Evolutionary conservation across 805 yeast genomes (phyloP).

Genomic region (Ogataea parapolymorpha): DNA sequence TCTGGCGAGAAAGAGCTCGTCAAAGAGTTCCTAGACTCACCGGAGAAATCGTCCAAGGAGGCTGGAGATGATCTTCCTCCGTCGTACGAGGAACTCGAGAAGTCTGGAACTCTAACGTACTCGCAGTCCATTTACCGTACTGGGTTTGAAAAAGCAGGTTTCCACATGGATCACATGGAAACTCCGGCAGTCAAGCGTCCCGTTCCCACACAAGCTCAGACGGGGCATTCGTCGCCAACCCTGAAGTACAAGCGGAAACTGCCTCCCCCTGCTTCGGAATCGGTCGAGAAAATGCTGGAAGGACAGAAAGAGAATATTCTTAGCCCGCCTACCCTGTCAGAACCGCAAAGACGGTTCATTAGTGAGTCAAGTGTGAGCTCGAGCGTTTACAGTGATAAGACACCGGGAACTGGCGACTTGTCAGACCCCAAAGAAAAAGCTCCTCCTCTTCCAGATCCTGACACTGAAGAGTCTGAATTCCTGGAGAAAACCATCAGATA

Average conservation of each 20-base stretch:
- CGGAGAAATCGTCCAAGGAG: conserved; percentile 6
- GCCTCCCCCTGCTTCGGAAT: conserved; percentile 24
- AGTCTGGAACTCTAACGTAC: conserved; percentile 32
- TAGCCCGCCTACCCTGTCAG: background rate
- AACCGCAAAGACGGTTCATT: conserved; percentile 5
- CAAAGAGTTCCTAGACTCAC: conserved; percentile 12
- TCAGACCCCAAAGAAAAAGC: background rate
- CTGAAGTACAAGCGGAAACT: conserved; percentile 24
- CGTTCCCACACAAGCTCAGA: background rate
- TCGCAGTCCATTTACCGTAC: conserved; percentile 34
- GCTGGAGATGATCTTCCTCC: conserved; percentile 29
- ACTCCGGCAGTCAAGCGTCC: conserved; percentile 2
- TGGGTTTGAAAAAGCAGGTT: conserved; percentile 36
- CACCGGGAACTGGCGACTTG: background rate
- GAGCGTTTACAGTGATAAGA: conserved; percentile 16
- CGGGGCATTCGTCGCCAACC: background rate
- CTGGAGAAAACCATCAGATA: conserved; percentile 4
- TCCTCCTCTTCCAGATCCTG: conserved; percentile 5
- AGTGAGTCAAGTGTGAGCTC: conserved; percentile 17
- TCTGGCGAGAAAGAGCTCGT: conserved; percentile 24
- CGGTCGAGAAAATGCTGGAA: conserved; percentile 4
- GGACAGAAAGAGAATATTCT: background rate
- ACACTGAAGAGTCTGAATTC: conserved; percentile 3
- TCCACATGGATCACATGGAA: conserved; percentile 28
- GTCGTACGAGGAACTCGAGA: conserved; percentile 33